A percentile compares a stretch with the other conserved stretches of the same genome.
phyloP scores from a whole-genome alignment of 1,284 basidiomycete genomes.

The Boletus sp. region DNA sequence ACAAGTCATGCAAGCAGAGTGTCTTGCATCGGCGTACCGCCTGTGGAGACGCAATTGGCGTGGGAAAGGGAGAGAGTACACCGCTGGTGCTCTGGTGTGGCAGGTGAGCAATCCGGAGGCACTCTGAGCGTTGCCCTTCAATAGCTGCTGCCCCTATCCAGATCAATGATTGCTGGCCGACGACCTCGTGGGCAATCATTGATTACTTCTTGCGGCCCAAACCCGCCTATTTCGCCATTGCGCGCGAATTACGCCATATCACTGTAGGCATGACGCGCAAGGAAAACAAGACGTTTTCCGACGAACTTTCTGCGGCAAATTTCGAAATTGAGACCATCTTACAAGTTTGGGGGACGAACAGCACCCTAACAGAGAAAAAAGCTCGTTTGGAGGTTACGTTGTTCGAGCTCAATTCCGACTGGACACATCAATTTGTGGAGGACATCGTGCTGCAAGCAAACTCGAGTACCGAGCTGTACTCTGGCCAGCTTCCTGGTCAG shows the following conservation, averaged over 20 bases:
- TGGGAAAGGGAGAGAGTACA: conserved; percentile 66
- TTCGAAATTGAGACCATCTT: conserved; percentile 65
- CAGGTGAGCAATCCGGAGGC: conserved; percentile 44
- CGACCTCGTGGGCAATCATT: conserved; percentile 74
- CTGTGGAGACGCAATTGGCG: conserved; percentile 77
- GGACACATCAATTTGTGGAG: conserved; percentile 50
- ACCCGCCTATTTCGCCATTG: conserved; percentile 68
- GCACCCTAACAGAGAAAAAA: conserved; percentile 54
- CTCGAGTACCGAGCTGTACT: conserved; percentile 78
- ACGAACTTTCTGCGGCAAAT: conserved; percentile 58
- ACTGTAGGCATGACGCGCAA: conserved; percentile 82
- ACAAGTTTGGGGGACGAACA: conserved; percentile 84
- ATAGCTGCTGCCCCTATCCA: conserved; percentile 26
- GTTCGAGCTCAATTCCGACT: conserved; percentile 65
- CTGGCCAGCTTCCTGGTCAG: conserved; percentile 66
- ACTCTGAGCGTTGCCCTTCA: background rate
- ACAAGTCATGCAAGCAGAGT: conserved; percentile 82
- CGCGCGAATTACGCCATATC: conserved; percentile 64
- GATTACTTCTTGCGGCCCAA: conserved; percentile 79
- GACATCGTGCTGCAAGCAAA: conserved; percentile 63
- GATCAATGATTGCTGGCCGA: conserved; percentile 82
- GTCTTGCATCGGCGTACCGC: conserved; percentile 69
- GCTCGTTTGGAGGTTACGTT: conserved; percentile 63
- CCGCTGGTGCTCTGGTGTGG: conserved; percentile 78
- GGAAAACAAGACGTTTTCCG: conserved; percentile 55